Conservation (phyloP, 768 basidiomycete genomes). For the Tulasnella sp. region DNA sequence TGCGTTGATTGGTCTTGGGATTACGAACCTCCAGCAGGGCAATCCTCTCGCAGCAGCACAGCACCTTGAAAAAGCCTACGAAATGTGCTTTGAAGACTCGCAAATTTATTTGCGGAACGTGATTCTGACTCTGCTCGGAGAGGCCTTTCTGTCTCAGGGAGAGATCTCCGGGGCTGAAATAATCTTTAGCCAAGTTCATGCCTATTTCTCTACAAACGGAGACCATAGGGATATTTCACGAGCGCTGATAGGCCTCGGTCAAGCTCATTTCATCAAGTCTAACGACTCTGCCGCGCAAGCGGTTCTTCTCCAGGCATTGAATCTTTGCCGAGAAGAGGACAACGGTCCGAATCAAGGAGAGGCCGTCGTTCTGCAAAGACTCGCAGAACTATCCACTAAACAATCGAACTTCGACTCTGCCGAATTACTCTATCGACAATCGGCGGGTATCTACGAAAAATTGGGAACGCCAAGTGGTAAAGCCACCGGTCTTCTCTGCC, state of each 20-base stretch:
- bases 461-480: not conserved
- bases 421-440: not conserved
- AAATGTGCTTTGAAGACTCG: not conserved
- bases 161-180: not conserved
- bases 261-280: not conserved
- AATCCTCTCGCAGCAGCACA: not conserved
- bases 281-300: not conserved
- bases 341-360: not conserved
- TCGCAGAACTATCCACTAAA: not conserved
- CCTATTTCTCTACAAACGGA: not conserved
- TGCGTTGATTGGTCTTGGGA: not conserved
- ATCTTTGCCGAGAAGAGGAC: not conserved
- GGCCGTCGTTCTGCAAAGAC: not conserved
- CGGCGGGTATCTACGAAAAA: not conserved
- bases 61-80: not conserved
- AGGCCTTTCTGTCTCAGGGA: not conserved
- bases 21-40: not conserved
- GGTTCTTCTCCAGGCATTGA: not conserved
- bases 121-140: not conserved
- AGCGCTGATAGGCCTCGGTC: not conserved
- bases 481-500: not conserved
- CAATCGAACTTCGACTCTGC: not conserved
- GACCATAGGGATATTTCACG: not conserved
- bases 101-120: not conserved
- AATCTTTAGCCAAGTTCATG: not conserved